Evolutionary conservation across 2,329 filamentous ascomycete species (phyloP).

Genomic region (Colletotrichum sp.): DNA sequence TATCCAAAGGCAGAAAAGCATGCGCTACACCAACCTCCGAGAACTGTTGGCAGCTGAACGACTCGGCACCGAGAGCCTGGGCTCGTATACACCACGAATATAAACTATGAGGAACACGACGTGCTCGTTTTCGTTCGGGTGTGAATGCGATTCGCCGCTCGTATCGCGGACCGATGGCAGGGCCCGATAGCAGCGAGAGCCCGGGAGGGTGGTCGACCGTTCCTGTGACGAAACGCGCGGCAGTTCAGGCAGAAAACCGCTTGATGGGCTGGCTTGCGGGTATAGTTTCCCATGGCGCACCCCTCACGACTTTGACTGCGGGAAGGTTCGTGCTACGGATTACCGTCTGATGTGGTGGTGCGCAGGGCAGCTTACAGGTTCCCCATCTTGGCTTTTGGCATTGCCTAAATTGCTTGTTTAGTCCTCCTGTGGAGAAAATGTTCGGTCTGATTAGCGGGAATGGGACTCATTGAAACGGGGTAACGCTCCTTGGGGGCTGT

Average conservation of each 20-base stretch:
- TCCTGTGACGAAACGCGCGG: not conserved
- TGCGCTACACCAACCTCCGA: not conserved
- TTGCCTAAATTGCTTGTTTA: not conserved
- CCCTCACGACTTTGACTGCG: not conserved
- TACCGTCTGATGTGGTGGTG: not conserved
- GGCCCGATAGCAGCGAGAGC: not conserved
- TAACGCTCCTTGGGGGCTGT: not conserved
- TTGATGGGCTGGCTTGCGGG: not conserved
- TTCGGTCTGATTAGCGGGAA: not conserved
- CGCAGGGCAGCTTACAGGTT: not conserved
- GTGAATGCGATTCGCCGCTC: not conserved
- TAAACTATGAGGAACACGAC: not conserved
- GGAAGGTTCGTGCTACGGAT: not conserved
- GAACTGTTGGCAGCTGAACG: not conserved
- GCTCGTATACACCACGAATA: not conserved
- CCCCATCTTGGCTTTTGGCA: not conserved
- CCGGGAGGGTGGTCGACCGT: not conserved
- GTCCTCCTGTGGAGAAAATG: not conserved
- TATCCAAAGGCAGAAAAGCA: not conserved
- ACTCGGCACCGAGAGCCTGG: not conserved
- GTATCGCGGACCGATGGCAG: not conserved
- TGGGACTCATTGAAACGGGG: not conserved
- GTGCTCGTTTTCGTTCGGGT: not conserved
- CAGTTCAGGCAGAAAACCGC: not conserved
- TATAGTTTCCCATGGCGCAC: not conserved